Percentiles rank a stretch among this genome's conserved stretches.
Conservation (phyloP, 148 eudicot genomes). For the Vaccinium vitisidaea region DNA sequence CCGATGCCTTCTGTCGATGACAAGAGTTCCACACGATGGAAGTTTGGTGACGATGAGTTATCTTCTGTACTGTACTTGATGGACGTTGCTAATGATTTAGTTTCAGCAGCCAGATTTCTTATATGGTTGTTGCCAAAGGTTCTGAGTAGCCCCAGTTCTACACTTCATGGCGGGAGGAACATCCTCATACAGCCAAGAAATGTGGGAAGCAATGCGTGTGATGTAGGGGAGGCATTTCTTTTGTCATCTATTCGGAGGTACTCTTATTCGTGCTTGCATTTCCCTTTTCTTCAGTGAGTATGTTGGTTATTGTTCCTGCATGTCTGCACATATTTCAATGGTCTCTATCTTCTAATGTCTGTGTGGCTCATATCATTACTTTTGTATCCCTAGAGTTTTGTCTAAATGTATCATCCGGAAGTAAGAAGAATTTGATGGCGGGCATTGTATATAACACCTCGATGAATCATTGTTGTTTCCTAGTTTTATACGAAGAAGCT, state of each 20-base stretch:
- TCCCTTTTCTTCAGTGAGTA: neutral
- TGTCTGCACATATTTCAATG: neutral
- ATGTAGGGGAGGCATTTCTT: conserved; percentile 81
- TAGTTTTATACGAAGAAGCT: neutral
- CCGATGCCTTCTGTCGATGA: conserved; percentile 60
- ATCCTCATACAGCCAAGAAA: conserved; percentile 54
- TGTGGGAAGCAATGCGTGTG: conserved; percentile 67
- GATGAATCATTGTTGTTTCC: neutral
- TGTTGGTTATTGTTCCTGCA: conserved; percentile 3
- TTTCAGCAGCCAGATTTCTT: conserved; percentile 75
- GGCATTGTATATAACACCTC: neutral
- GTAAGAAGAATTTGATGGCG: neutral
- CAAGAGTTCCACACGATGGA: conserved; percentile 60
- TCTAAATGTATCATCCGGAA: neutral
- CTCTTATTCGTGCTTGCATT: neutral
- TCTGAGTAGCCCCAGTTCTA: conserved; percentile 42
- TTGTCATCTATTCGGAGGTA: conserved; percentile 83
- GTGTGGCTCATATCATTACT: neutral
- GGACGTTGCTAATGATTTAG: conserved; percentile 70
- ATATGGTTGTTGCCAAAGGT: conserved; percentile 87
- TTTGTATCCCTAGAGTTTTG: too few relatives aligned
- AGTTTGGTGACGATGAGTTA: conserved; percentile 92
- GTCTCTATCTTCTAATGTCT: neutral
- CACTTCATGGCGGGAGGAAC: conserved; percentile 67
- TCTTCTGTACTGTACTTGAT: conserved; percentile 76